These are phyloP conservation scores for Primulina eburnea DNA, from an alignment of 257 asterid genomes.

Conservation along the genomic window DNA sequence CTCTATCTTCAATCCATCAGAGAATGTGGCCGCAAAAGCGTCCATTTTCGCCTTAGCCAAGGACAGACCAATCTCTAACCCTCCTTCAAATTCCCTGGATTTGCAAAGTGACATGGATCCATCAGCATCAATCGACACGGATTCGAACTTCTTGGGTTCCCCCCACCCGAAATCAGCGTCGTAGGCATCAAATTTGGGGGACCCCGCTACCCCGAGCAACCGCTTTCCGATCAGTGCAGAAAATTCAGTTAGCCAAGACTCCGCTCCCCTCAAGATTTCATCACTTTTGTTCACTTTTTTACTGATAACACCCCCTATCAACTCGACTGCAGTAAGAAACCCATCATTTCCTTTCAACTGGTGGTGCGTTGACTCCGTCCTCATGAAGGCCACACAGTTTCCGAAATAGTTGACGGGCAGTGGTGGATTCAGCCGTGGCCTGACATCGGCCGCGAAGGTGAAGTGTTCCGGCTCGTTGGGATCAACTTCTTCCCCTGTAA, in stretches of 20 bases:
- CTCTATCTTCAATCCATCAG: no score
- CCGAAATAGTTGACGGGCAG: constrained; percentile 37
- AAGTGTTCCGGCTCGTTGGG: constrained; percentile 30
- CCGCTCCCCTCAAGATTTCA: constrained; percentile 31
- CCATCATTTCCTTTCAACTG: constrained; percentile 31
- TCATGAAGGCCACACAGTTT: constrained; percentile 30
- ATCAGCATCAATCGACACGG: constrained; percentile 23
- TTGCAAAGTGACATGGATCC: constrained; percentile 16
- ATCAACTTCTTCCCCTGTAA: constrained; percentile 21
- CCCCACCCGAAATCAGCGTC: constrained; percentile 42
- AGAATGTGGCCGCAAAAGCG: no score
- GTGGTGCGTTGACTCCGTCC: constrained; percentile 21
- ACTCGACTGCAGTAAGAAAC: constrained; percentile 30
- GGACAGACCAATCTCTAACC: no score
- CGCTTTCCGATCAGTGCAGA: constrained; percentile 6
- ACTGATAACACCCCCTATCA: constrained; percentile 28
- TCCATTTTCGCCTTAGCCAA: no score
- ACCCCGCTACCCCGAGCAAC: constrained; percentile 27
- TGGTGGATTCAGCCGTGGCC: constrained; percentile 36
- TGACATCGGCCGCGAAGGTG: constrained; percentile 33
- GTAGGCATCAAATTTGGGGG: constrained; percentile 33
- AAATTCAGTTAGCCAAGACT: constrained; percentile 24
- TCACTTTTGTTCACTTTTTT: constrained; percentile 28
- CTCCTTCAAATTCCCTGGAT: no score
- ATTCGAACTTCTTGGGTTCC: constrained; percentile 24